Evolutionary conservation across 768 basidiomycete genomes (phyloP), one percentile per base, ranked within the genome.

Genomic region (Dioszegia crocea): DNA sequence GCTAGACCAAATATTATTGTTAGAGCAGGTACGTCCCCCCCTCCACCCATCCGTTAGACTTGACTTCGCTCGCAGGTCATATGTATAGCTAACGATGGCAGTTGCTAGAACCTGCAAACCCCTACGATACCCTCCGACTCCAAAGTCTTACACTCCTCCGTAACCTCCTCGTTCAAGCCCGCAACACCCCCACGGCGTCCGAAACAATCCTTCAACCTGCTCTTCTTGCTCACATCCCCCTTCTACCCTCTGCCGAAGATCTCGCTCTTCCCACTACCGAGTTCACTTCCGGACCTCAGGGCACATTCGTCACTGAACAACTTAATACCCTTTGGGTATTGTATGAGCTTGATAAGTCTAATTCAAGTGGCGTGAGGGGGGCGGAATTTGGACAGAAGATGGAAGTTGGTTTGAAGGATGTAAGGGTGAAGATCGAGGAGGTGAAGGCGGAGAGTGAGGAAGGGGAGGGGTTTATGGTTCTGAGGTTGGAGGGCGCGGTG

Each of bases 101-200:
- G 68, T 56, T 69, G 3, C 29, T 73, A 11, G 68, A 69, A 21
- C 65, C 66, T 19, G 46, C 46, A 0, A 69, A 69, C 29, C 71
- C 71, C 9, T 73, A 67, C 50, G 65, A 67, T 8, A 57, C 61
- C 21, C 60, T 69, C 29, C 36, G 66, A 16, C 30, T 66, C 8
- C 57, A 65, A 58, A 36, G 50, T 4, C 44, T 72, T 3, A 58
- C 61, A 21, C 23, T 73, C 19, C 43, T 69, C 5, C 61, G 68
- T 33, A 63, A 69, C 27, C 31, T 45, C 19, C 36, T 60, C 23
- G 27, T 26, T 23, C n/a, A n/a, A n/a, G n/a, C n/a, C n/a, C n/a
- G n/a, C n/a, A n/a, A n/a, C n/a, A n/a, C n/a, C n/a, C n/a, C n/a
- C n/a, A n/a, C n/a, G n/a, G n/a, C n/a, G n/a, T n/a, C n/a, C 19